phyloP scores from a whole-genome alignment of 139 green algal species.

The Chlorokybus atmophyticus region DNA sequence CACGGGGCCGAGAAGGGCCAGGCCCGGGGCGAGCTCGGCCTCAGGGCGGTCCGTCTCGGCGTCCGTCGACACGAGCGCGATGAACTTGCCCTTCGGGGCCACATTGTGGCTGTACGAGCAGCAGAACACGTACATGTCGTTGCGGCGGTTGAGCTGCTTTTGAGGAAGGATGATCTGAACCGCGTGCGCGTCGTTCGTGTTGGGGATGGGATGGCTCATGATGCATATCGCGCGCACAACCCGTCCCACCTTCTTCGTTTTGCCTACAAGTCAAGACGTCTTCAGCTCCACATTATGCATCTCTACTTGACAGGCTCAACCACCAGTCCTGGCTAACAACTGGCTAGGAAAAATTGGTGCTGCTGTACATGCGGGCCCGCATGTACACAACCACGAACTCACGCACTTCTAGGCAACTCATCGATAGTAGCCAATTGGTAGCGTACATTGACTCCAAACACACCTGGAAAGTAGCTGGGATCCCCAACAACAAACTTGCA shows the following conservation, averaged over 20 bases:
- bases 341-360: no score
- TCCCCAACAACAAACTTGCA: constrained; percentile 89
- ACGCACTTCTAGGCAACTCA: no score
- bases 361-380: no score
- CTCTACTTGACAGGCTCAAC: no score
- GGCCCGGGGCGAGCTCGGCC: constrained; percentile 40
- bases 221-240: constrained; percentile 90
- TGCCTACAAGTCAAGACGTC: no score
- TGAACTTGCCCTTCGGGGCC: constrained; percentile 71
- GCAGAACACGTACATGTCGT: constrained; percentile 99
- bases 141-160: constrained; percentile 73
- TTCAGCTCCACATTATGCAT: no score
- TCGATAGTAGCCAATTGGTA: no score
- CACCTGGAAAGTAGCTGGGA: constrained; percentile 68
- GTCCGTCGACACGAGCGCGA: constrained; percentile 93
- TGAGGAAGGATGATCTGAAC: constrained; percentile 96
- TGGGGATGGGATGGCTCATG: constrained; percentile 85
- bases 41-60: constrained; percentile 62
- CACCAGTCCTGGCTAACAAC: no score
- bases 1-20: constrained; percentile 79
- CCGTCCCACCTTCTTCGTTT: constrained; percentile 17
- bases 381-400: no score
- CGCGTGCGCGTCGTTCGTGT: constrained; percentile 72
- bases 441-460: constrained; percentile 18
- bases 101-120: constrained; percentile 76